A percentile compares a stretch with the other conserved stretches of the same genome.
Evolutionary conservation across 177 flowering plant species (phyloP).

Genomic region (Vitis hybrid): DNA sequence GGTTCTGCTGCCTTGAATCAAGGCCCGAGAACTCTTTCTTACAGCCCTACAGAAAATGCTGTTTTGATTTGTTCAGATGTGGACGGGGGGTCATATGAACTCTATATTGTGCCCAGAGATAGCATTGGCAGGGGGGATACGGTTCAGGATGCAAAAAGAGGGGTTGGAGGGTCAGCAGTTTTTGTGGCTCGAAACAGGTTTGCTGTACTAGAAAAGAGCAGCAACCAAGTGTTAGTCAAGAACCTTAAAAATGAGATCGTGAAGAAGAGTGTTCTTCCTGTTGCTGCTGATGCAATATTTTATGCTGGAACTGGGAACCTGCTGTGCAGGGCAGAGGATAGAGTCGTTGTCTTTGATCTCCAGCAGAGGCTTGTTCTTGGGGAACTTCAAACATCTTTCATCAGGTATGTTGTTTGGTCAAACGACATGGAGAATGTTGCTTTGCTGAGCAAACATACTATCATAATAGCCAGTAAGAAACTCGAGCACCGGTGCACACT

Average conservation of each 20-base stretch:
- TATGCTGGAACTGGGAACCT: slow-evolving; percentile 21
- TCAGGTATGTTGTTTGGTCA: slow-evolving; percentile 25
- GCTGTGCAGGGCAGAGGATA: slow-evolving; percentile 24
- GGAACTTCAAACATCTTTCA: slow-evolving; percentile 21
- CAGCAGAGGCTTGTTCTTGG: slow-evolving; percentile 26
- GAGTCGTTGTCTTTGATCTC: slow-evolving; percentile 23
- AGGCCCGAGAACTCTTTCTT: slow-evolving; percentile 26
- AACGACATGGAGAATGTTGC: slow-evolving; percentile 22
- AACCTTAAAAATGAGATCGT: slow-evolving; percentile 14
- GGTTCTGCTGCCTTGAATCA: slow-evolving; percentile 22
- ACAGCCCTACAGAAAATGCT: slow-evolving; percentile 33
- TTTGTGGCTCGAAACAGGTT: slow-evolving; percentile 14
- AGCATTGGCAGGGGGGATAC: slow-evolving; percentile 19
- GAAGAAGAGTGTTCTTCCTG: slow-evolving; percentile 19
- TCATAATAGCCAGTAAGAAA: slow-evolving; percentile 20
- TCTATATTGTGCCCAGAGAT: slow-evolving; percentile 21
- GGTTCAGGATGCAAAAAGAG: slow-evolving; percentile 23
- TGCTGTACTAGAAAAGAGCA: slow-evolving; percentile 18
- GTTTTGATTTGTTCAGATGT: slow-evolving; percentile 27
- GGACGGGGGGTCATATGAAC: slow-evolving; percentile 30
- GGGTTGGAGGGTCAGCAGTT: slow-evolving; percentile 25
- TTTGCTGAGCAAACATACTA: slow-evolving; percentile 23
- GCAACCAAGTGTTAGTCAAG: slow-evolving; percentile 21
- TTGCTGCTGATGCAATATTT: slow-evolving; percentile 19
- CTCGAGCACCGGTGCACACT: slow-evolving; percentile 27